A percentile compares a stretch with the other conserved stretches of the same genome.
Evolutionary conservation across 345 rosid genomes (phyloP).

Genomic region (Populus deltoides): DNA sequence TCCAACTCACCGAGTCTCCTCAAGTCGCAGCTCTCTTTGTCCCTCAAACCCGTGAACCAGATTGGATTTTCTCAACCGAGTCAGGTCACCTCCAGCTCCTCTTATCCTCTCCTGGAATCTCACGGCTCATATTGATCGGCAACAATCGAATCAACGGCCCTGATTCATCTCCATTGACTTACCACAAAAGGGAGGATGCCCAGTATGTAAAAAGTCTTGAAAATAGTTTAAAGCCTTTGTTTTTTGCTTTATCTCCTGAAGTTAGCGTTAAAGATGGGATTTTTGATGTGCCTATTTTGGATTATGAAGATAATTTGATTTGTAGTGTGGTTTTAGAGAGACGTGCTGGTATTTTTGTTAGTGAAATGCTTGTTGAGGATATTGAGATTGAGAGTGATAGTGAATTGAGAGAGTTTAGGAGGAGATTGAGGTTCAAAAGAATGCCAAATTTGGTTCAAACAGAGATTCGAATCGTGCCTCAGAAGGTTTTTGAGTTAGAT

Average conservation of each 20-base stretch:
- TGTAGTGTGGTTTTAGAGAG: slow-evolving; percentile 47
- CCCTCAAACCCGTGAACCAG: slow-evolving; percentile 63
- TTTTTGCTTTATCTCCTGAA: slow-evolving; percentile 52
- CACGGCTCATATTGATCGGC: slow-evolving; percentile 65
- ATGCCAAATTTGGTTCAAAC: slow-evolving; percentile 79
- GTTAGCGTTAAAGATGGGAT: slow-evolving; percentile 13
- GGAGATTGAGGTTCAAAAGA: slow-evolving; percentile 86
- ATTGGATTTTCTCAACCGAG: slow-evolving; percentile 90
- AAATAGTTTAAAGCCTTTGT: slow-evolving; percentile 43
- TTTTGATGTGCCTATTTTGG: slow-evolving; percentile 45
- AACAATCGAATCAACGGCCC: slow-evolving; percentile 22
- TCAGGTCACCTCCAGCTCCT: slow-evolving; percentile 84
- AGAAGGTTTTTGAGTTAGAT: slow-evolving; percentile 5
- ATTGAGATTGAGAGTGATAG: slow-evolving; percentile 43
- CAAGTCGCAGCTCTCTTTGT: slow-evolving; percentile 67
- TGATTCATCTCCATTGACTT: slow-evolving; percentile 19
- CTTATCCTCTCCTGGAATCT: slow-evolving; percentile 45
- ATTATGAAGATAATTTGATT: slow-evolving; percentile 59
- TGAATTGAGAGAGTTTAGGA: slow-evolving; percentile 50
- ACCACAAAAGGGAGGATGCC: slow-evolving; percentile 12
- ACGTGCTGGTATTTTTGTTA: slow-evolving; percentile 49
- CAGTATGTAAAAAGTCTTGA: slow-evolving; percentile 21
- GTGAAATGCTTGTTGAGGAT: slow-evolving; percentile 82
- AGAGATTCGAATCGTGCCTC: slow-evolving; percentile 45
- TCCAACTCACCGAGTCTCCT: slow-evolving; percentile 25